Base-by-base conservation (phyloP, 805 yeast species). In the Lachancea thermotolerans region DNA sequence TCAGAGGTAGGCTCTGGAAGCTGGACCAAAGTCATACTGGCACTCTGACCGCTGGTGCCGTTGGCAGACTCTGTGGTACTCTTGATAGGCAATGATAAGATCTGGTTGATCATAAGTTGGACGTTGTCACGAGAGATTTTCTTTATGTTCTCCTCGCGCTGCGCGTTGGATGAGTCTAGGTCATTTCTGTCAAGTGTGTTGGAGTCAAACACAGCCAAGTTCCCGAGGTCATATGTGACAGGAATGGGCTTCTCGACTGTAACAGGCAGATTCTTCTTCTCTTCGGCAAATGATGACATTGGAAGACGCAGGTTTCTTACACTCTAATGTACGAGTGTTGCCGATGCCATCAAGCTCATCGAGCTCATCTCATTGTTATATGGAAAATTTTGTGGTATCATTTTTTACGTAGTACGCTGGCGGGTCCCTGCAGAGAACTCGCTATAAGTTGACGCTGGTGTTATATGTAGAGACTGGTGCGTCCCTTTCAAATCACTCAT, bases 211-310 rank as follows among this genome's bases (percentile, higher is more conserved):
- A 85, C 86, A 4, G 96, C 84, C 45, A 93, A 73, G 65, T 91
- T 85, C 31, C 99, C 99, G 50, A 91, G 70, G 64, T 93, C 99
- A 61, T 77, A 91, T 3, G 80, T 72, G 41, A 85, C 93, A 25
- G 98, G 97, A 49, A 93, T 87, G 27, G 84, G 84, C 65, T 90
- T 90, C 40, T 87, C 95, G 31, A 93, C 98, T 3, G 90, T 83
- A 31, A 85, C 90, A 11, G 95, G 86, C 59, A 62, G 51, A 25
- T 51, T 52, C 40, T 59, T 57, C 41, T 57, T 58, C n/a, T 44
- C 35, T 18, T 44, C 47, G 10, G 40, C 47, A 15, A 16, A 15
- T 12, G 43, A 33, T 10, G 47, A 44, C 47, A 44, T 44, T 18
- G 25, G 25, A 21, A 21, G 4, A 21, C 18, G 14, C 2, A n/a